These are phyloP conservation scores for Aureoboletus auriporus DNA, from an alignment of 768 basidiomycete species.

Conservation along the genomic window DNA sequence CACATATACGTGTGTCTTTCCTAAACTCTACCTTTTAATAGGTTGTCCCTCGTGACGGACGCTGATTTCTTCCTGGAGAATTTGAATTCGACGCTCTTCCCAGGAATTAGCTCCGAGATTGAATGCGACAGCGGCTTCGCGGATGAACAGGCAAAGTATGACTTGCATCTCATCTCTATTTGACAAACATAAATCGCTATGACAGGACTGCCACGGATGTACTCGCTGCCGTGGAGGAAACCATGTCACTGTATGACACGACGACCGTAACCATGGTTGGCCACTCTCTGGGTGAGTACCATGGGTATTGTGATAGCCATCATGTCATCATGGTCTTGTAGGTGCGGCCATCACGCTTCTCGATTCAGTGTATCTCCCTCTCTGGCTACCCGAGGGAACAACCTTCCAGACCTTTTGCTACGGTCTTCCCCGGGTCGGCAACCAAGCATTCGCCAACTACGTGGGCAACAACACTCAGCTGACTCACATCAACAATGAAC, in stretches of 20 bases:
- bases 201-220: constrained; percentile 37
- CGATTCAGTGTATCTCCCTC: constrained; percentile 37
- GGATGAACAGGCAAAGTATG: constrained; percentile 41
- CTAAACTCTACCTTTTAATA: constrained; percentile 7
- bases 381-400: constrained; percentile 32
- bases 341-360: constrained; percentile 38
- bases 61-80: constrained; percentile 31
- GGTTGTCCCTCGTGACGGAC: constrained; percentile 41
- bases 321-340: not conserved
- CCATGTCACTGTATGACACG: constrained; percentile 33
- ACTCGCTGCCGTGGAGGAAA: constrained; percentile 41
- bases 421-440: constrained; percentile 45
- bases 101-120: constrained; percentile 41
- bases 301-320: not conserved
- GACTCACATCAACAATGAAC: constrained; percentile 53
- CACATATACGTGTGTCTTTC: not conserved
- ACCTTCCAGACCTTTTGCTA: constrained; percentile 31
- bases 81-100: constrained; percentile 43
- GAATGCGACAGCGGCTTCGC: constrained; percentile 47
- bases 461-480: constrained; percentile 44
- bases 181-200: not conserved
- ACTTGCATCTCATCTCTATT: not conserved
- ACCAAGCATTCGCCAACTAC: constrained; percentile 56
- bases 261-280: constrained; percentile 42
- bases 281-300: constrained; percentile 36